Base-by-base conservation (phyloP, 148 eudicot genomes). In the Selenicereus undatus region DNA sequence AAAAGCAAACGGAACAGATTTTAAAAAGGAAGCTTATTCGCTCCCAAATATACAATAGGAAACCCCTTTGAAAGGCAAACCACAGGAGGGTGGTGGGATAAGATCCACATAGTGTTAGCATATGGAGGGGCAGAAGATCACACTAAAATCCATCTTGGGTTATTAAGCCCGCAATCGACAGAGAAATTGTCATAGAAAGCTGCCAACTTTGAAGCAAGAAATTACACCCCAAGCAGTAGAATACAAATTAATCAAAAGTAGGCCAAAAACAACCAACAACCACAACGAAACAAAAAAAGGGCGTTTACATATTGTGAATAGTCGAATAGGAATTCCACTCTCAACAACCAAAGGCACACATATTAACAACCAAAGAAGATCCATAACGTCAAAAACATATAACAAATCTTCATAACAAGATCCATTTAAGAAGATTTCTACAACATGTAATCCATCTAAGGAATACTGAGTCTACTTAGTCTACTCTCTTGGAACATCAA, bases 401-500 rank as follows among this genome's bases (percentile, higher is more conserved):
- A 73, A 83, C 50, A 71, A 80, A 60, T 58, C 45, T 52, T 71
- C 54, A 45, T 60, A 60, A 72, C 5, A 76, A 26, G 42, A 76
- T 73, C 75, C 72, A 56, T 52, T 18, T 77, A 79, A 74, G 12
- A 16, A 48, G 35, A 30, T 62, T 43, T 62, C 71, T 60, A 60
- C 54, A 12, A 69, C 18, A n/a, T 21, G 68, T 62, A 62, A 74
- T 16, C 32, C 35, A 74, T 74, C 76, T 74, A 76, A 77, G 75
- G 42, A 77, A 79, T 79, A 82, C 85, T 73, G 78, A 12, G 74
- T 29, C 76, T 64, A 76, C 62, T 84, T 76, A 62, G 35, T 52
- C 71, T 12, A 21, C 52, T 43, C 27, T 35, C 73, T 56, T 42
- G 42, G 64, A 75, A 64, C 74, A 79, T 74, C 75, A 74, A 74